Conservation (phyloP, 441 rosid genomes). For the Eugenia klotzschiana region DNA sequence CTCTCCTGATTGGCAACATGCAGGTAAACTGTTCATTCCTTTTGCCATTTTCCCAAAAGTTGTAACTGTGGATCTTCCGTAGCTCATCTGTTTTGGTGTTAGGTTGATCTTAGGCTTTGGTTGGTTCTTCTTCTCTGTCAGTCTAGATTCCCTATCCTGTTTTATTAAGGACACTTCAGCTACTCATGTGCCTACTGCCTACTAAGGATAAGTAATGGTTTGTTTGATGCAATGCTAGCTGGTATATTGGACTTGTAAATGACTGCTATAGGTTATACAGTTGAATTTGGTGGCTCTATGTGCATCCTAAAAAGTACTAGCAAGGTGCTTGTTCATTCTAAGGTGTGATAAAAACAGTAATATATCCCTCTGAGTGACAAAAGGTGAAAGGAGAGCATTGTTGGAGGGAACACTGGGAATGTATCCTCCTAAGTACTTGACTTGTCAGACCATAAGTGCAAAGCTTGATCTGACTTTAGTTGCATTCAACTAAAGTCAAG, state of each 20-base stretch:
- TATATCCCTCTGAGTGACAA: background rate
- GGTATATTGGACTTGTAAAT: background rate
- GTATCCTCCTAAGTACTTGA: background rate
- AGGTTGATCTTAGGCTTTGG: background rate
- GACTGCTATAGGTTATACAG: background rate
- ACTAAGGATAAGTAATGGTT: background rate
- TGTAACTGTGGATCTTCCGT: background rate
- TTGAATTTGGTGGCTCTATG: background rate
- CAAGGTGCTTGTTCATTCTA: background rate
- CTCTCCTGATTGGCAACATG: conserved; percentile 96
- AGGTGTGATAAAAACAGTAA: background rate
- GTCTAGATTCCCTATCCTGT: background rate
- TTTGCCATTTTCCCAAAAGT: background rate
- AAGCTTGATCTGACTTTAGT: background rate
- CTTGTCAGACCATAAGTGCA: background rate
- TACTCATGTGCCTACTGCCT: background rate
- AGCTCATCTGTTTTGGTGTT: background rate
- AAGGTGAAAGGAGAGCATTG: background rate
- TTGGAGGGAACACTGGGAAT: background rate
- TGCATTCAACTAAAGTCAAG: background rate
- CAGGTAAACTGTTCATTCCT: conserved; percentile 37
- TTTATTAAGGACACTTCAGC: background rate
- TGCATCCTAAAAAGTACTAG: background rate
- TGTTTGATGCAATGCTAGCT: background rate
- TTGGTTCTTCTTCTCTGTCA: background rate